These are phyloP conservation scores for Penicillium paxilli DNA, from an alignment of 495 filamentous ascomycete genomes.

Conservation along the genomic window DNA sequence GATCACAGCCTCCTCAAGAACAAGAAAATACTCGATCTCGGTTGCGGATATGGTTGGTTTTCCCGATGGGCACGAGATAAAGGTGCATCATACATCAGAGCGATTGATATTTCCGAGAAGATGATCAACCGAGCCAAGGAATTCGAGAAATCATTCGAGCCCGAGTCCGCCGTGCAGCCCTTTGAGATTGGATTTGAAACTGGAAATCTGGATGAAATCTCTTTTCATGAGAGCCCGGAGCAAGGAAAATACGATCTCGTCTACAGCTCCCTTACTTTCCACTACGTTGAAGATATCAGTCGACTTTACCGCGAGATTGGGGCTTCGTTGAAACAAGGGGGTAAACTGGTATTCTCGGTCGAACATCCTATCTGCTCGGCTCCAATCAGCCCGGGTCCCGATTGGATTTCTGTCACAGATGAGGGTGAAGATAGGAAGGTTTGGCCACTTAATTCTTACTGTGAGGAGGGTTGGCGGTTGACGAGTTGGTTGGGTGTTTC, in stretches of 20 bases:
- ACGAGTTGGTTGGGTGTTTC: slow-evolving; percentile 23
- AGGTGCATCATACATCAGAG: slow-evolving; percentile 7
- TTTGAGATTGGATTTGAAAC: neutral
- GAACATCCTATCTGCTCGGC: slow-evolving; percentile 26
- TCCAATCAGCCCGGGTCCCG: slow-evolving; percentile 10
- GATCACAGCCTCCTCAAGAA: neutral
- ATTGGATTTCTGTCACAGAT: slow-evolving; percentile 6
- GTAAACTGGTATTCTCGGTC: slow-evolving; percentile 19
- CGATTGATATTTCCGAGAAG: slow-evolving; percentile 21
- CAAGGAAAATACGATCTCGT: slow-evolving; percentile 16
- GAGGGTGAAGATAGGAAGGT: neutral
- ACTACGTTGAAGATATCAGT: slow-evolving; percentile 21
- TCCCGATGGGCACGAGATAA: slow-evolving; percentile 20
- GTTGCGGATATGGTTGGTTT: slow-evolving; percentile 29
- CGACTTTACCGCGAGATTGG: slow-evolving; percentile 13
- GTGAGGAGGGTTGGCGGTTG: slow-evolving; percentile 18
- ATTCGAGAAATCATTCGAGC: neutral
- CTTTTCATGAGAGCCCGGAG: neutral
- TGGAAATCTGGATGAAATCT: slow-evolving; percentile 4
- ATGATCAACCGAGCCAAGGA: slow-evolving; percentile 22
- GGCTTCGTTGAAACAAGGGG: slow-evolving; percentile 6
- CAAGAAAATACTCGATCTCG: slow-evolving; percentile 16
- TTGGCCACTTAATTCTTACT: slow-evolving; percentile 25
- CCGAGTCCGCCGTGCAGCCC: no score
- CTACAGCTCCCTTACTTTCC: slow-evolving; percentile 24